phyloP scores from a whole-genome alignment of 1,284 basidiomycete species.

The Boletus nobilissimus region DNA sequence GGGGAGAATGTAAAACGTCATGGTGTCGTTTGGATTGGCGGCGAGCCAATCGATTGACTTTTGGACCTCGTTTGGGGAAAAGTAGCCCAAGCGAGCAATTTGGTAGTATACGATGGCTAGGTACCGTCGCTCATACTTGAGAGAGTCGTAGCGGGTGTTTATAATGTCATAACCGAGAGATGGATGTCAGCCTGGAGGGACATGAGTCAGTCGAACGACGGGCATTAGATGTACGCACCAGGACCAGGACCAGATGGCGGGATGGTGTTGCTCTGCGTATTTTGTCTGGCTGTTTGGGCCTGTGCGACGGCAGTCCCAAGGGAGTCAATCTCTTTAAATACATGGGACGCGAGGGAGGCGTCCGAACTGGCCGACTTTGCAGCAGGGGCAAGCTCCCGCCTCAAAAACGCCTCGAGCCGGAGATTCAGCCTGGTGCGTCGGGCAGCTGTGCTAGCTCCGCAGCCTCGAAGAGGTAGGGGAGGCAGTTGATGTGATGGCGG shows the following conservation, averaged over 20 bases:
- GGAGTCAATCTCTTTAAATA: conserved; percentile 72
- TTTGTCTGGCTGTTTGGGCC: conserved; percentile 66
- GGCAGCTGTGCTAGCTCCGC: conserved; percentile 52
- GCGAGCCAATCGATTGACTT: no score
- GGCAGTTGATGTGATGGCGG: conserved; percentile 72
- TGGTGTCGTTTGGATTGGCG: no score
- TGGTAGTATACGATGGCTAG: no score
- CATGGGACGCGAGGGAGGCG: conserved; percentile 59
- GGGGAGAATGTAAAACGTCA: no score
- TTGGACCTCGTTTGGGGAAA: no score
- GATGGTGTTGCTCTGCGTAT: conserved; percentile 69
- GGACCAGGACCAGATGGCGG: conserved; percentile 56
- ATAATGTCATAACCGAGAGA: conserved; percentile 72
- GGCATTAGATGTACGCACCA: conserved; percentile 50
- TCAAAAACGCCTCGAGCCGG: conserved; percentile 64
- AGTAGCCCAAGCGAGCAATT: no score
- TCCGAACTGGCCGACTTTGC: conserved; percentile 47
- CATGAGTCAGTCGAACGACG: conserved; percentile 9
- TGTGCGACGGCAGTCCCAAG: conserved; percentile 62
- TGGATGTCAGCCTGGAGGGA: conserved; percentile 51
- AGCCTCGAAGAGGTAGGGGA: conserved; percentile 63
- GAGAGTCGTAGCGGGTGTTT: conserved; percentile 71
- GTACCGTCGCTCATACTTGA: conserved; percentile 76
- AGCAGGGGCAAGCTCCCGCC: no score
- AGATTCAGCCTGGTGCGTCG: conserved; percentile 57